These are phyloP conservation scores for Fragaria iinumae DNA, from an alignment of 306 rosid genomes.

Conservation along the genomic window DNA sequence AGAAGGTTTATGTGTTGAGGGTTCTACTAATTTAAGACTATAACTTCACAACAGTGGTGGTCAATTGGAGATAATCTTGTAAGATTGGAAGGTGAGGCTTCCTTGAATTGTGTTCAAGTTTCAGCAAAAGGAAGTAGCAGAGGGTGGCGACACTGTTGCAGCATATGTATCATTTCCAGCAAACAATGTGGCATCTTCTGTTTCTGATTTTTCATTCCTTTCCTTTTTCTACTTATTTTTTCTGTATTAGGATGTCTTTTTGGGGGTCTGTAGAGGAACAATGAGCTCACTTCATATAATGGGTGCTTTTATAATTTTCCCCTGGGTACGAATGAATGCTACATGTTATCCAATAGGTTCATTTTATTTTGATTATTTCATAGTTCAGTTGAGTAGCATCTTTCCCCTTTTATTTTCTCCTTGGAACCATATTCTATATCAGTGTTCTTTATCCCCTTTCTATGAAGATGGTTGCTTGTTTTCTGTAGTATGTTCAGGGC, in stretches of 20 bases:
- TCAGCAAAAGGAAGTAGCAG: conserved; percentile 40
- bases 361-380: not conserved
- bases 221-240: conserved; percentile 24
- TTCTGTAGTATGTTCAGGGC: too few species aligned
- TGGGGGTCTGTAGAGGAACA: conserved; percentile 57
- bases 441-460: too few species aligned
- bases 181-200: conserved; percentile 47
- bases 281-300: conserved; percentile 36
- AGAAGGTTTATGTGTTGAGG: conserved; percentile 36
- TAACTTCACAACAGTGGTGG: conserved; percentile 20
- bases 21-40: conserved; percentile 21
- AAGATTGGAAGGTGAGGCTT: conserved; percentile 40
- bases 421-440: not conserved
- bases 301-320: conserved; percentile 36
- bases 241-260: conserved; percentile 44
- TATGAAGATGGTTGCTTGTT: too few species aligned
- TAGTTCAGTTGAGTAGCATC: not conserved
- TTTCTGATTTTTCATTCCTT: conserved; percentile 32
- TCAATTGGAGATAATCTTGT: conserved; percentile 23
- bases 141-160: conserved; percentile 40
- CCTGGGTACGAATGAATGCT: conserved; percentile 18
- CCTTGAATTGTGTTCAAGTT: conserved; percentile 30
- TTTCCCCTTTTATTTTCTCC: not conserved
- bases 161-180: conserved; percentile 44
- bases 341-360: conserved; percentile 3